phyloP scores from a whole-genome alignment of 345 rosid genomes.

The Cardamine occulta region DNA sequence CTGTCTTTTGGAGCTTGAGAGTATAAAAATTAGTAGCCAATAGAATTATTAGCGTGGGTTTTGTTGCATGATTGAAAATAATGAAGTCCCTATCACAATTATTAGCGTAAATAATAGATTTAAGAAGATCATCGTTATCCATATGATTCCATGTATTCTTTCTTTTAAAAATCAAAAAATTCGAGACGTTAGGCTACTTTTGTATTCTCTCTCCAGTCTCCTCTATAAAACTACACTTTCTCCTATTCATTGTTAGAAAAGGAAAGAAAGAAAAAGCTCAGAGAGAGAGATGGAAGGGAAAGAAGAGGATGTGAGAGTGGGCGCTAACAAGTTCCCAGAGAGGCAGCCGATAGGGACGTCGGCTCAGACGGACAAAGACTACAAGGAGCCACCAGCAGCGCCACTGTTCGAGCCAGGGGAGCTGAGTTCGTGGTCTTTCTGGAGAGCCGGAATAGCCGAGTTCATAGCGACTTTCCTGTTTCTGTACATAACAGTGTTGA shows the following conservation, averaged over 20 bases:
- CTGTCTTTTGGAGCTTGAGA: not conserved
- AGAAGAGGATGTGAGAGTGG: slow-evolving; percentile 53
- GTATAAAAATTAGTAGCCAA: not conserved
- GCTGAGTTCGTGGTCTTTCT: slow-evolving; percentile 52
- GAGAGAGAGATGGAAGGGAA: slow-evolving; percentile 47
- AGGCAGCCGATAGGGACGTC: slow-evolving; percentile 53
- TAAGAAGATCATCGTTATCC: slow-evolving; percentile 33
- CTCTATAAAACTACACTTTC: slow-evolving; percentile 26
- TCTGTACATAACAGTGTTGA: slow-evolving; percentile 45
- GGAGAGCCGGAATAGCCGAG: slow-evolving; percentile 49
- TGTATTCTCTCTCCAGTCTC: not conserved
- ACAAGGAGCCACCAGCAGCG: slow-evolving; percentile 54
- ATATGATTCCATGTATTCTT: slow-evolving; percentile 6
- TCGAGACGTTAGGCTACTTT: slow-evolving; percentile 32
- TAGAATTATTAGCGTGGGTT: slow-evolving; percentile 26
- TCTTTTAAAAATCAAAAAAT: not conserved
- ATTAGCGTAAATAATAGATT: not conserved
- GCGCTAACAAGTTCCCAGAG: slow-evolving; percentile 54
- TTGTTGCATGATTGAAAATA: slow-evolving; percentile 17
- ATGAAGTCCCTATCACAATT: slow-evolving; percentile 17
- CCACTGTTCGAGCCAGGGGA: slow-evolving; percentile 53
- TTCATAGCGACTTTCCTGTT: slow-evolving; percentile 48
- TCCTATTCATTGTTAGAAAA: slow-evolving; percentile 4
- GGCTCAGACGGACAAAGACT: slow-evolving; percentile 52
- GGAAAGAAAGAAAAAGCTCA: slow-evolving; percentile 36